A percentile compares a stretch with the other conserved stretches of the same genome.
Evolutionary conservation across 768 basidiomycete species (phyloP).

Genomic region (Termitomyces sp.): DNA sequence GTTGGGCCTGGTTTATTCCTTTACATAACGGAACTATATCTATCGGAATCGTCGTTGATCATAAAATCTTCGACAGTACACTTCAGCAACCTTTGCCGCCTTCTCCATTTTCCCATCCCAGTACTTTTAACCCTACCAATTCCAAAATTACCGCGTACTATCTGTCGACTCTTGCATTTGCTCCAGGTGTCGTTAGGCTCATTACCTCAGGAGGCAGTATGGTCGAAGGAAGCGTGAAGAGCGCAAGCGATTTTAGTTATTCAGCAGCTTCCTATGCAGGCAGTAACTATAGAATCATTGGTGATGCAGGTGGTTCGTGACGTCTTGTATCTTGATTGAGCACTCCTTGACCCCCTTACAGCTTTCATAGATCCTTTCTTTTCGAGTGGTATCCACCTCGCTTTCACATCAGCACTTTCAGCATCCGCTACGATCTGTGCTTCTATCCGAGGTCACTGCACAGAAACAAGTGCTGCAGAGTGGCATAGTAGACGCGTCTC

Average conservation of each 20-base stretch:
- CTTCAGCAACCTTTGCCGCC: constrained; percentile 20
- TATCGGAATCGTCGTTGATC: constrained; percentile 57
- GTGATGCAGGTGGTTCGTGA: constrained; percentile 56
- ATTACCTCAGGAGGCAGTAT: constrained; percentile 33
- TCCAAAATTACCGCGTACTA: constrained; percentile 35
- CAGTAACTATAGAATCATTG: constrained; percentile 49
- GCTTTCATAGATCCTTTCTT: constrained; percentile 67
- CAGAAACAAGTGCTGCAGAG: constrained; percentile 37
- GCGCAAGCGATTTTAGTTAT: constrained; percentile 59
- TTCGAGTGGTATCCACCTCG: constrained; percentile 59
- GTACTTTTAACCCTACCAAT: constrained; percentile 16
- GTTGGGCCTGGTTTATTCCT: constrained; percentile 72
- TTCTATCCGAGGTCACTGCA: constrained; percentile 42
- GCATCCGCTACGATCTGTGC: constrained; percentile 54
- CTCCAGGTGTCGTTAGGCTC: constrained; percentile 38
- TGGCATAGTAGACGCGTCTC: constrained; percentile 55
- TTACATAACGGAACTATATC: constrained; percentile 61
- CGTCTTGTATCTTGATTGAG: not conserved
- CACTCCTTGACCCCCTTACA: constrained; percentile 11
- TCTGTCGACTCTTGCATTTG: constrained; percentile 35
- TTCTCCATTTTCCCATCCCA: constrained; percentile 22
- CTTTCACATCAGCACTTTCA: constrained; percentile 55
- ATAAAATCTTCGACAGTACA: constrained; percentile 39
- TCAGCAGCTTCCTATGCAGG: constrained; percentile 55
- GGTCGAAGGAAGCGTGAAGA: constrained; percentile 39